A percentile compares a stretch with the other conserved stretches of the same genome.
Conservation (phyloP, 2,329 filamentous ascomycete genomes). For the Blumeriella jaapii region DNA sequence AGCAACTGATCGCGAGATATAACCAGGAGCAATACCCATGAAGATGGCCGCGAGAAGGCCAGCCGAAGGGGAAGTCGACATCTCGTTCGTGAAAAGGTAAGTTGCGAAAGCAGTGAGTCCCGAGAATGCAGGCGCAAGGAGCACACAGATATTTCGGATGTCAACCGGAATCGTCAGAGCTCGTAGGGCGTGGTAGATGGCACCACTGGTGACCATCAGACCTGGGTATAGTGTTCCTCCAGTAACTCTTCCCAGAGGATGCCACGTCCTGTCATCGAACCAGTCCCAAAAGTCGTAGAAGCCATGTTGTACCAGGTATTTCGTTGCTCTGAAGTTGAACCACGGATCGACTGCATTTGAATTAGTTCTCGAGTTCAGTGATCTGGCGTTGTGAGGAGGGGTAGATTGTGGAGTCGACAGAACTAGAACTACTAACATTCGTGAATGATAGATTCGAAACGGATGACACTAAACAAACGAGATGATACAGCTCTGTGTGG, state of each 20-base stretch:
- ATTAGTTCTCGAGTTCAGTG: slow-evolving; percentile 21
- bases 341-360: slow-evolving; percentile 75
- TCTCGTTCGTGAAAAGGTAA: slow-evolving; percentile 93
- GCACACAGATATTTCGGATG: slow-evolving; percentile 96
- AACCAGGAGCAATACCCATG: slow-evolving; percentile 95
- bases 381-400: slow-evolving; percentile 16
- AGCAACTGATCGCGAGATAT: slow-evolving; percentile 94
- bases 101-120: slow-evolving; percentile 86
- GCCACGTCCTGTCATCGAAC: slow-evolving; percentile 99
- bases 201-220: slow-evolving; percentile 96
- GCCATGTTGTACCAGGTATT: slow-evolving; percentile 92
- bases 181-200: slow-evolving; percentile 88
- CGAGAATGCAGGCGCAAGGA: slow-evolving; percentile 89
- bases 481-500: slow-evolving; percentile 4
- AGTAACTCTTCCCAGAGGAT: slow-evolving; percentile 94
- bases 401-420: slow-evolving; percentile 10
- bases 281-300: slow-evolving; percentile 99
- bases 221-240: slow-evolving; percentile 98
- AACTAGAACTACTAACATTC: slow-evolving; percentile 62
- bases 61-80: slow-evolving; percentile 89
- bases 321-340: slow-evolving; percentile 99
- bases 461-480: slow-evolving; percentile 32
- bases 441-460: slow-evolving; percentile 98
- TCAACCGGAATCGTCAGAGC: slow-evolving; percentile 86
- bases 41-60: slow-evolving; percentile 89